Base-by-base conservation (phyloP, 495 filamentous ascomycete genomes). In the Neurospora tetrasperma region DNA sequence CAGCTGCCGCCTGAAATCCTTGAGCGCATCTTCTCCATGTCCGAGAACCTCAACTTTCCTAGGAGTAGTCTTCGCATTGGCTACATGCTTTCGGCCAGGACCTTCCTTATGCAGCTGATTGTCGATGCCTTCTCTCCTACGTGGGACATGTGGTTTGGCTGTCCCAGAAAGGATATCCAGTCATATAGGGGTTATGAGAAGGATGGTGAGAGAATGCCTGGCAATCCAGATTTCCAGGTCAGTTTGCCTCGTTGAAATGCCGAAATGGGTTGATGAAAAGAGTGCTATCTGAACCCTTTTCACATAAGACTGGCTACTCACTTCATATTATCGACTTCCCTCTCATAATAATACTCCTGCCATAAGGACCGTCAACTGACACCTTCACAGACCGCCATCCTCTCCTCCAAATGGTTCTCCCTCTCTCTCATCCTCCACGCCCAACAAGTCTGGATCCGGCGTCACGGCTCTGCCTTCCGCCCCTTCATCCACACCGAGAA, bases 1-100 rank as follows among this genome's bases (percentile, higher is more conserved):
- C 74, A 69, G 40, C 73, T 85, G 12, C 84, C 84, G 2, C 68
- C 78, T 40, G 84, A 85, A 72, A 76, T 85, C 20, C 78, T 85
- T n/a, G 82, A 84, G 75, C 76, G 46, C 3, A 84, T 85, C 71
- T 79, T 83, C 23, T 74, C 77, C 75, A 62, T 80, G 38, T 84
- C 82, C 14, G 76, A 76, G 71, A 84, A 85, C 66, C 23, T 80
- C 70, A 79, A 82, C 71, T 75, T 85, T 8, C 74, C 83, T 2
- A 78, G 76, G 23, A 77, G 78, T 48, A 82, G 80, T 70, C 79
- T 73, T 35, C 77, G 76, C 46, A 74, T 85, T 35, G 82, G 83
- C 20, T 71, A 74, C 4, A 35, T 79, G 2, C 75, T 85, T 35
- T 84, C 83, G 3, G 73, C 72, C 12, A 14, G 7, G 3, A 73